Conservation (phyloP, 106 monocot genomes). For the Dendrobium catenatum region DNA sequence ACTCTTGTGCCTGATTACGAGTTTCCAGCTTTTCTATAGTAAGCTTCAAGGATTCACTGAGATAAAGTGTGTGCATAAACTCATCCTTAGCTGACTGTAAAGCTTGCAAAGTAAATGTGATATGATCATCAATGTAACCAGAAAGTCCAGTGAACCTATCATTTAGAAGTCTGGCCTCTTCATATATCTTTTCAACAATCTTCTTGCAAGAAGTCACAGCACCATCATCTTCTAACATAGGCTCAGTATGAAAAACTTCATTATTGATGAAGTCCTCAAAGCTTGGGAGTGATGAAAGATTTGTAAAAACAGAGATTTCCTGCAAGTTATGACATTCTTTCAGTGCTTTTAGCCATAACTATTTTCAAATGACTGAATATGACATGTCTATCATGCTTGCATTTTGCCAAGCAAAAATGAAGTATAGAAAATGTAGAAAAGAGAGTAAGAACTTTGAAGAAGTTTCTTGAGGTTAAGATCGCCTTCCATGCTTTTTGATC, state of each 20-base stretch:
- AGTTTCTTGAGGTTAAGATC: too few species aligned
- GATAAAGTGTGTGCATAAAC: conserved; percentile 37
- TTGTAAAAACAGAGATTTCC: conserved; percentile 33
- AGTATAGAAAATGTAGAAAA: neutral
- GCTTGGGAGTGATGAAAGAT: conserved; percentile 39
- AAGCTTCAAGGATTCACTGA: conserved; percentile 42
- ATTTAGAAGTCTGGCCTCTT: conserved; percentile 24
- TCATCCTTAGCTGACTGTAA: conserved; percentile 39
- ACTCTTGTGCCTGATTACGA: conserved; percentile 37
- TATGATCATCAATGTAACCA: conserved; percentile 41
- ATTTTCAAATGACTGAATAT: neutral
- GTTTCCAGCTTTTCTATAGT: conserved; percentile 42
- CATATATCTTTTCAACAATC: conserved; percentile 33
- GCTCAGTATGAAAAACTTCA: conserved; percentile 3
- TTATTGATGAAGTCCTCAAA: conserved; percentile 46
- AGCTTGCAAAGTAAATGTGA: conserved; percentile 34
- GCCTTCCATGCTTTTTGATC: neutral
- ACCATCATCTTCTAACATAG: conserved; percentile 17
- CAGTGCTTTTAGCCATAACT: neutral
- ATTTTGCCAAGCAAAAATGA: neutral
- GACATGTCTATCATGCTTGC: neutral
- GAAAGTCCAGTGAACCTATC: conserved; percentile 44
- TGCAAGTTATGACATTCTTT: conserved; percentile 11
- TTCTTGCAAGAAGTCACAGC: conserved; percentile 23
- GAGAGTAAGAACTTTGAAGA: neutral